Base-by-base conservation (phyloP, 2,329 filamentous ascomycete species). In the Paecilomyces formosus region DNA sequence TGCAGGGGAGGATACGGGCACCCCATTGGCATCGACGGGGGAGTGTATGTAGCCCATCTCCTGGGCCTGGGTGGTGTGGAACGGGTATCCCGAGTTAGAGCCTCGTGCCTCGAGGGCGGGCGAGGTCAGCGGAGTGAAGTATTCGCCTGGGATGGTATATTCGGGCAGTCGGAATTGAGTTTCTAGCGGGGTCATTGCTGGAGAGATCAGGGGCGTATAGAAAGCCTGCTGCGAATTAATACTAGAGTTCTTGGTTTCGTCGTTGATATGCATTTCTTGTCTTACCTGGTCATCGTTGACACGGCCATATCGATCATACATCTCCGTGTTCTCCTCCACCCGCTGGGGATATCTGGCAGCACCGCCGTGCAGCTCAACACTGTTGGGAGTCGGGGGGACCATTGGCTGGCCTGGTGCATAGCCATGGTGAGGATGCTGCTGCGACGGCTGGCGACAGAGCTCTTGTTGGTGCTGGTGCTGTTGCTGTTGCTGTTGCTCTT, bases 61-160 rank as follows among this genome's bases (percentile, higher is more conserved):
- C 2, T 71, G 71, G 13, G 73, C 64, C 52, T 73, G 70, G 33
- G 68, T 65, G 9, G 68, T 67, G 45, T 72, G 70, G 55, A 73
- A 74, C 12, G 70, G 66, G 55, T 73, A 75, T 53, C 67, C 64
- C 61, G 67, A 62, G 59, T 70, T 71, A 59, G 72, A 59, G 51
- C 72, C 72, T 56, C 78, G 76, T 8, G 78, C 78, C 66, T 80
- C 77, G 28, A 81, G 71, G n/a, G 78, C 78, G 2, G 78, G 78
- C 9, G 78, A 81, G 1, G 77, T 80, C 33, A 81, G 70, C 24
- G 78, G 78, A 24, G 77, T 81, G 61, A 81, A 79, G 63, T 79
- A 78, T 64, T 80, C 78, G 54, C 77, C 75, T 9, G 77, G 76
- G 24, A 77, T 74, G 9, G 77, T 73, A 63, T 78, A 81, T 62